Evolutionary conservation across 73 alveolate genomes (phyloP).

Genomic region (Breviolum minutum): DNA sequence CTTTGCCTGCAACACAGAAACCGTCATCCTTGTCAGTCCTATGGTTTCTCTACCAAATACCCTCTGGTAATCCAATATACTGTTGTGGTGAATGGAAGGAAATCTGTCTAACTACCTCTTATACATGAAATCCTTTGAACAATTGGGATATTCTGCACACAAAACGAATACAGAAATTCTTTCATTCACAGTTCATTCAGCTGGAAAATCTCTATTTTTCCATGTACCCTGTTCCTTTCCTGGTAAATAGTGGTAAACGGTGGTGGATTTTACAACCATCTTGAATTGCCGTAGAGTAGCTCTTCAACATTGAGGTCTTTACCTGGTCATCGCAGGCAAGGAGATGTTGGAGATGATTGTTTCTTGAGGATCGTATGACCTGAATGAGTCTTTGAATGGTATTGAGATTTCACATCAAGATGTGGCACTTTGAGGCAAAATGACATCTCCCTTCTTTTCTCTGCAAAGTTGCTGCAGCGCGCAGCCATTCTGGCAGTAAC

Average conservation of each 20-base stretch:
- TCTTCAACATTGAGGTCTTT: slow-evolving; percentile 31
- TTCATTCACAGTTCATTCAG: background rate
- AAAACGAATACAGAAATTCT: background rate
- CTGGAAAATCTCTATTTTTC: background rate
- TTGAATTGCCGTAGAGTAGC: no score
- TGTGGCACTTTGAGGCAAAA: background rate
- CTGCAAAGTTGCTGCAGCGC: slow-evolving; percentile 30
- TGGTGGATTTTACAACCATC: no score
- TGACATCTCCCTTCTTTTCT: slow-evolving; percentile 17
- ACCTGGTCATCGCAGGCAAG: slow-evolving; percentile 50
- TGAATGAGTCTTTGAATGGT: background rate
- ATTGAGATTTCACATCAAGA: background rate
- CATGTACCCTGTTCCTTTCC: no score
- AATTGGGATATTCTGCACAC: no score
- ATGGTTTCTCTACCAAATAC: background rate
- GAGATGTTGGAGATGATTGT: background rate
- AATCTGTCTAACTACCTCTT: no score
- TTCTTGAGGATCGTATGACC: background rate
- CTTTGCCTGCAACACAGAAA: background rate
- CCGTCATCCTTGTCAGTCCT: background rate
- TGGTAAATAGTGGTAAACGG: no score
- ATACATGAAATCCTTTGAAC: no score
- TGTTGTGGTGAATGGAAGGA: no score
- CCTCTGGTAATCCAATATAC: no score
- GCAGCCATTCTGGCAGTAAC: slow-evolving; percentile 36